Base-by-base conservation (phyloP, 495 filamentous ascomycete species). In the Penicillium antarcticum region DNA sequence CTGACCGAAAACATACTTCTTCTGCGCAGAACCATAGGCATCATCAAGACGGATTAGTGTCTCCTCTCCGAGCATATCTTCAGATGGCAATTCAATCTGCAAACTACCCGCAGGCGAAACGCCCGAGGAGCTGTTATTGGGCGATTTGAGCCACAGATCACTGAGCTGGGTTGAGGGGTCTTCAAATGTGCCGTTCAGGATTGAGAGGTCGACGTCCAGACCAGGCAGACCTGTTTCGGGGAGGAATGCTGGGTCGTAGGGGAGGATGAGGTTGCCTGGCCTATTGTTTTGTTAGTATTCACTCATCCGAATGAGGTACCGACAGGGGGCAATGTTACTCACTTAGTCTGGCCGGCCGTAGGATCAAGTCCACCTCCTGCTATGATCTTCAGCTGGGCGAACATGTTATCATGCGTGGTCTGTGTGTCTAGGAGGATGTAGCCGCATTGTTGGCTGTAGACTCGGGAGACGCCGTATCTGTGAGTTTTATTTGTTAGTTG, bases 181-280 rank as follows among this genome's bases (percentile, higher is more conserved):
- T 3, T 45, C 43, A 3, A 61, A 55, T 5, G 52, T 32, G 12
- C 42, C 26, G 8, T 29, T 29, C 19, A 1, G 44, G 24, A 17
- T 44, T 50, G 36, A 72, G 45, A 85, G 53, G 44, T 88, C 80
- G 26, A 87, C 58, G 33, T 86, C 78, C 16, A 86, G 65, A 9
- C 73, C 71, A 10, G 78, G 79, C 14, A 88, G 72, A 40, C 65
- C 69, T 18, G 82, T 76, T 34, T 89, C 87, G 0, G 88, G 87
- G 1, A 91, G 65, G 57, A 97, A 96, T n/a, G 82, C 79, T 5
- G 91, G 91, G 64, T 97, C 94, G 54, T 98, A 89, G 17, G 78
- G 71, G 4, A 97, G 76, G 12, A 91, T 66, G 39, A 96, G 82
- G 53, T 90, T 88, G 38, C 88, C 87, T 17, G 85, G 86, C 52